Evolutionary conservation across 495 filamentous ascomycete genomes (phyloP), one percentile per base, ranked within the genome.

Genomic region (Aspergillus nidulans): DNA sequence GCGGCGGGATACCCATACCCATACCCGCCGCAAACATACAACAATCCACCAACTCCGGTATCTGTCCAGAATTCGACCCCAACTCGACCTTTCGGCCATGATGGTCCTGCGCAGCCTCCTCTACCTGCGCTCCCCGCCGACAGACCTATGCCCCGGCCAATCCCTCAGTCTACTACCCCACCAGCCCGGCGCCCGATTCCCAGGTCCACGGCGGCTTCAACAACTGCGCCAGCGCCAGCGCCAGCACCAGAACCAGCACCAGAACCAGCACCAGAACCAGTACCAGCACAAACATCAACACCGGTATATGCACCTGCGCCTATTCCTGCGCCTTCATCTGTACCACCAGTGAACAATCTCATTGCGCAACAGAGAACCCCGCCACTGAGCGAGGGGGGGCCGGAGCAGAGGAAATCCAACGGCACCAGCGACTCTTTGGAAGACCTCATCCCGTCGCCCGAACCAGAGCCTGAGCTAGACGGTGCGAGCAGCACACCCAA

Each of bases 401-500:
- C 56, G 18, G 60, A 59, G 34, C 53, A 51, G 39, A 48, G 42
- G 30, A 41, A 10, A 23, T 55, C 47, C 18, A 50, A 50, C n/a
- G 56, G 46, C 30, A 49, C 43, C 16, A 64, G 63, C 30, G 55
- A 60, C 46, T 67, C 68, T 6, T 42, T 72, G 23, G 73, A 73
- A 54, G 67, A 68, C 47, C 73, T 70, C 62, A 72, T 75, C 24
- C 72, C 71, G 1, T 70, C 73, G 16, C 72, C 71, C 4, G 72
- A 74, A n/a, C 68, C 68, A 2, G 74, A 77, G 20, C 55, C 55
- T 7, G 64, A 62, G 38, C 38, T 60, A 7, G 47, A 59, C 25
- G 61, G 52, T 26, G 20, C 55, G 4, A 49, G 18, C 8, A 59
- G 58, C 26, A 59, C 63, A 6, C 61, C 66, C 20, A 44, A 70